Percentiles rank a stretch among this genome's conserved stretches.
Evolutionary conservation across 2,329 filamentous ascomycete genomes (phyloP).

Genomic region (Xenoacremonium recifei): DNA sequence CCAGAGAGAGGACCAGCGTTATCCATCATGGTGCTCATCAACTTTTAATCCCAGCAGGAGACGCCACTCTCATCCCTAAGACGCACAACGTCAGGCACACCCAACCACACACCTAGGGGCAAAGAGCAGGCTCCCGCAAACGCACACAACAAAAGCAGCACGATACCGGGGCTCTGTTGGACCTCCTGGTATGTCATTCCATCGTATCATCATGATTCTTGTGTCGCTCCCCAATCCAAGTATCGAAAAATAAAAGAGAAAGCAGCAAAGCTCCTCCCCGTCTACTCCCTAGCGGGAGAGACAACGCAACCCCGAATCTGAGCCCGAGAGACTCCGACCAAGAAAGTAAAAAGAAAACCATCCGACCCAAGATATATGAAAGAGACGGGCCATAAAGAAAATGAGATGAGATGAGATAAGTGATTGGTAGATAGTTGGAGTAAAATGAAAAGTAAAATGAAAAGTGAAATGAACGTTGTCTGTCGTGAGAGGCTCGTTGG

Average conservation of each 20-base stretch:
- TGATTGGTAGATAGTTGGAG: slow-evolving; percentile 1
- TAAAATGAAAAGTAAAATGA: slow-evolving; percentile 7
- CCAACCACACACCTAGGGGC: no score
- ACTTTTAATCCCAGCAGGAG: slow-evolving; percentile 4
- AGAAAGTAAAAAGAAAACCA: slow-evolving; percentile 5
- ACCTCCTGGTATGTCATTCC: slow-evolving; percentile 25
- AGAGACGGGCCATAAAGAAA: slow-evolving; percentile 8
- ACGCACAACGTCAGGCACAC: no score
- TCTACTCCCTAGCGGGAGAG: not conserved
- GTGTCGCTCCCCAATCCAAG: not conserved
- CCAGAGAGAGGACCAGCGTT: slow-evolving; percentile 6
- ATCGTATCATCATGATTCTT: slow-evolving; percentile 25
- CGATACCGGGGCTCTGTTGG: slow-evolving; percentile 24
- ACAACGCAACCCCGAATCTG: not conserved
- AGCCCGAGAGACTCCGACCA: slow-evolving; percentile 1
- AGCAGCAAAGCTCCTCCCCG: slow-evolving; percentile 1
- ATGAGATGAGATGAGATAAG: not conserved
- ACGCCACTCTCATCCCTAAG: slow-evolving; percentile 1
- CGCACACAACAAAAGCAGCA: slow-evolving; percentile 21
- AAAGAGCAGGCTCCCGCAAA: slow-evolving; percentile 9
- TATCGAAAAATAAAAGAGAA: slow-evolving; percentile 9
- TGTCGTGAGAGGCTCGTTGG: slow-evolving; percentile 19
- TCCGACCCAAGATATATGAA: slow-evolving; percentile 13
- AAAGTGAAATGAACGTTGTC: slow-evolving; percentile 1
- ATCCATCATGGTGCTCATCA: slow-evolving; percentile 20